These are phyloP conservation scores for Puccinia triticina DNA, from an alignment of 1,284 basidiomycete genomes.

Conservation along the genomic window DNA sequence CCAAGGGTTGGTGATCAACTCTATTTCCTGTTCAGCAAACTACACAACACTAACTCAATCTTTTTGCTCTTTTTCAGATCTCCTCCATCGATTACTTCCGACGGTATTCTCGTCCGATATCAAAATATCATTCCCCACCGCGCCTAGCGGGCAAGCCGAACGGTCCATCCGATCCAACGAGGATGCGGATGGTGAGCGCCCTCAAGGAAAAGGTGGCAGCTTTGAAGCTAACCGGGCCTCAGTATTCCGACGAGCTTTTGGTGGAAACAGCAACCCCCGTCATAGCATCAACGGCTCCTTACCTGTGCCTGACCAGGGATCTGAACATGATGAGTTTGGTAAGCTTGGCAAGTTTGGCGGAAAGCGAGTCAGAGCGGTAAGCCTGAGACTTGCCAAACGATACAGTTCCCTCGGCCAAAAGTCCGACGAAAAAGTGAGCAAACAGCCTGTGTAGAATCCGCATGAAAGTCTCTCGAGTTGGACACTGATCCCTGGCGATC, in stretches of 20 bases:
- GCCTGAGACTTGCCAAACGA: slow-evolving; percentile 42
- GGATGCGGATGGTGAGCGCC: neutral
- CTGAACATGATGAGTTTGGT: slow-evolving; percentile 44
- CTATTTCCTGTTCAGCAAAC: neutral
- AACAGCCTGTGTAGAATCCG: no score
- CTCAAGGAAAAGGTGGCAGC: neutral
- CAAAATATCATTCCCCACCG: slow-evolving; percentile 41
- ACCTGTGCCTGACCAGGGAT: neutral
- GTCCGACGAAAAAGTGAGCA: slow-evolving; percentile 32
- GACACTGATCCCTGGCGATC: neutral
- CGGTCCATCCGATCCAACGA: slow-evolving; percentile 32
- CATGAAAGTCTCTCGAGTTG: neutral
- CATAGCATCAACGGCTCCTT: slow-evolving; percentile 29
- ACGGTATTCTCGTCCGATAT: slow-evolving; percentile 20
- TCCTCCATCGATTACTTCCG: slow-evolving; percentile 31
- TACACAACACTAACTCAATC: neutral
- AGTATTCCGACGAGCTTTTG: slow-evolving; percentile 41
- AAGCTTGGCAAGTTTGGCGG: slow-evolving; percentile 34
- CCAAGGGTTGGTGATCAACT: slow-evolving; percentile 29
- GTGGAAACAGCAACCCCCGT: slow-evolving; percentile 18
- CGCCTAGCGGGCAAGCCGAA: slow-evolving; percentile 8
- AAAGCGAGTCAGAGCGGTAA: slow-evolving; percentile 48
- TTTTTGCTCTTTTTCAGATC: neutral
- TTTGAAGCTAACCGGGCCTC: slow-evolving; percentile 24
- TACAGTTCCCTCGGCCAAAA: slow-evolving; percentile 42